These are phyloP conservation scores for Cynanchum wilfordii DNA, from an alignment of 257 asterid species.

Conservation along the genomic window DNA sequence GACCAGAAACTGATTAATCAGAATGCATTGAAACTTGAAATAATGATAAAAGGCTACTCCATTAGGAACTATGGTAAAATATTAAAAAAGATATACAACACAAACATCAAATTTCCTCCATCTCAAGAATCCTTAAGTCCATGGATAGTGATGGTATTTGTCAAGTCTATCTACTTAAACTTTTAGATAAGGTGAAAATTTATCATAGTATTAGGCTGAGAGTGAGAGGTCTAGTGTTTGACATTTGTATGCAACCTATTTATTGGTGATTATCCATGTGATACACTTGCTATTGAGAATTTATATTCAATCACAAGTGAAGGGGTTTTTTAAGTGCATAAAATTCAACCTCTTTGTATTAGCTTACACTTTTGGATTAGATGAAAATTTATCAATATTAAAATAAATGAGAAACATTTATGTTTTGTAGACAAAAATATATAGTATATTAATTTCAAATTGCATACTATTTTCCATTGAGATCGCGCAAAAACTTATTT, in stretches of 20 bases:
- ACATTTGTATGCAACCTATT: too few species aligned
- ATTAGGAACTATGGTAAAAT: neutral
- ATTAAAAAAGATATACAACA: neutral
- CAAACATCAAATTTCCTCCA: neutral
- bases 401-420: neutral
- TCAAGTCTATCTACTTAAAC: too few species aligned
- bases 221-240: too few species aligned
- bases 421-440: neutral
- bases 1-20: conserved; percentile 13
- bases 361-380: too few species aligned
- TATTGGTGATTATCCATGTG: too few species aligned
- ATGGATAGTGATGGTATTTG: neutral
- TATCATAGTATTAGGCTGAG: too few species aligned
- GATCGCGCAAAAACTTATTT: neutral
- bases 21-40: conserved; percentile 24
- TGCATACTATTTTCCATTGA: neutral
- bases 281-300: too few species aligned
- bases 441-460: neutral
- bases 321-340: too few species aligned
- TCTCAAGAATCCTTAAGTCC: neutral
- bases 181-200: too few species aligned
- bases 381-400: neutral
- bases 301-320: too few species aligned
- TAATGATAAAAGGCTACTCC: conserved; percentile 5
- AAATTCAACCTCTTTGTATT: too few species aligned